Evolutionary conservation across 129 eudicot species (phyloP), one percentile per base, ranked within the genome.

Genomic region (Flaveria robusta): DNA sequence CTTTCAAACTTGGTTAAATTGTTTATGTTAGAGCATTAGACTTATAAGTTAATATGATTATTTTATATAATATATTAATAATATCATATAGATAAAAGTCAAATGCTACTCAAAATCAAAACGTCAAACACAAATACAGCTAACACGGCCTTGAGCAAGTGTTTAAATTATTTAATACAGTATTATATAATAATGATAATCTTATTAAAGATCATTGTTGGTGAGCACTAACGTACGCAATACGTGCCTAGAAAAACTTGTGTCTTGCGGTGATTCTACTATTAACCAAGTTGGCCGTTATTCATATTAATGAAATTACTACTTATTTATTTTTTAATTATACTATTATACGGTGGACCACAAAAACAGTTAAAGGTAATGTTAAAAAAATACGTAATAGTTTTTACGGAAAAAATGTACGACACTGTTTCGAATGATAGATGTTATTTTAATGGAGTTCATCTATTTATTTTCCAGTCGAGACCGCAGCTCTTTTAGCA

Each of bases 41-140:
- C 2, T 19, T 23, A 8, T n/a, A 29, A 70, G 22, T 56, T 31
- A 7, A 39, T 52, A 7, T 56, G 8, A 20, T 5, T 20, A 19
- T 52, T 71, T 26, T 14, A 69, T 26, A 23, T 47, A 70, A 27
- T 24, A 13, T 26, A 15, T 47, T 49, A 18, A 16, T 24, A 11
- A 43, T 43, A 43, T 8, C 11, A 43, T 0, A 34, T 34, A 34
- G 22, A 37, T 72, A 56, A 56, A 41, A 59, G 58, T 74, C 68
- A 59, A 73, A 59, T 39, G 58, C 26, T 31, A 52, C 65, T 50
- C 9, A 15, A 66, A 19, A 76, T 78, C 15, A 43, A 70, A 78
- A 78, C 18, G 76, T 78, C 76, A 62, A 77, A 78, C 75, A 76
- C 24, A 76, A 76, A 13, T 67, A 56, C 68, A 52, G 68, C 45